Conservation (phyloP, 306 rosid genomes). For the barrel medic (Medicago truncatula) region DNA sequence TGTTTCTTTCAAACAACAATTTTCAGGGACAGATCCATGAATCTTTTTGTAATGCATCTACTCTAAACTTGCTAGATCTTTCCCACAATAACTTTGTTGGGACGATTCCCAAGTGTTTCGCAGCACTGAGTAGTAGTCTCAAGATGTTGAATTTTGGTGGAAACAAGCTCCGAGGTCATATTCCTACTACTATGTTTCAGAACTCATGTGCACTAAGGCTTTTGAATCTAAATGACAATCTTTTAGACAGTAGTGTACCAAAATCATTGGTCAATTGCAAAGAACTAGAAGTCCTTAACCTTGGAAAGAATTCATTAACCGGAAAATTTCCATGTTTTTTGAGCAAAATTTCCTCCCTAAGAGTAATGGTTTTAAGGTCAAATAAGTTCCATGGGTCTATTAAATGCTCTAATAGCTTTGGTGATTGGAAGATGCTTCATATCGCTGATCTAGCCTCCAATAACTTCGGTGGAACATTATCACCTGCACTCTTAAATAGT, state of each 20-base stretch:
- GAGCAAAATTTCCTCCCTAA: not conserved
- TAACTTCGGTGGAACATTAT: too few species aligned
- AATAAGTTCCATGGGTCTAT: too few species aligned
- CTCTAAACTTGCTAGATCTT: conserved; percentile 44
- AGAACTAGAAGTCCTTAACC: conserved; percentile 20
- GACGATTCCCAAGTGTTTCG: conserved; percentile 38
- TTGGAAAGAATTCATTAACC: not conserved
- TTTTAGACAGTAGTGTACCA: conserved; percentile 27
- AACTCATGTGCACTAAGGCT: conserved; percentile 29
- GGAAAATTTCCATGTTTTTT: conserved; percentile 35
- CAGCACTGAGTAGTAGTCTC: not conserved
- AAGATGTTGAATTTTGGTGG: conserved; percentile 36
- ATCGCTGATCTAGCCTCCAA: too few species aligned
- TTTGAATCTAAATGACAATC: conserved; percentile 44
- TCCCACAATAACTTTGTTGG: conserved; percentile 37
- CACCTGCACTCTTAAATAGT: too few species aligned
- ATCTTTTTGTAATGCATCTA: conserved; percentile 40
- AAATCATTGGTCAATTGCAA: conserved; percentile 17
- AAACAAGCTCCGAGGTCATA: conserved; percentile 25
- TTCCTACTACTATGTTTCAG: conserved; percentile 5
- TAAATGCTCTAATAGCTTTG: too few species aligned
- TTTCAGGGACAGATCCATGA: conserved; percentile 24
- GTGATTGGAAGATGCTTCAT: too few species aligned
- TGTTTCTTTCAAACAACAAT: conserved; percentile 41
- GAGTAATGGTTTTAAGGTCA: not conserved